Evolutionary conservation across 495 filamentous ascomycete species (phyloP).

Genomic region (Podospora fimiseda): DNA sequence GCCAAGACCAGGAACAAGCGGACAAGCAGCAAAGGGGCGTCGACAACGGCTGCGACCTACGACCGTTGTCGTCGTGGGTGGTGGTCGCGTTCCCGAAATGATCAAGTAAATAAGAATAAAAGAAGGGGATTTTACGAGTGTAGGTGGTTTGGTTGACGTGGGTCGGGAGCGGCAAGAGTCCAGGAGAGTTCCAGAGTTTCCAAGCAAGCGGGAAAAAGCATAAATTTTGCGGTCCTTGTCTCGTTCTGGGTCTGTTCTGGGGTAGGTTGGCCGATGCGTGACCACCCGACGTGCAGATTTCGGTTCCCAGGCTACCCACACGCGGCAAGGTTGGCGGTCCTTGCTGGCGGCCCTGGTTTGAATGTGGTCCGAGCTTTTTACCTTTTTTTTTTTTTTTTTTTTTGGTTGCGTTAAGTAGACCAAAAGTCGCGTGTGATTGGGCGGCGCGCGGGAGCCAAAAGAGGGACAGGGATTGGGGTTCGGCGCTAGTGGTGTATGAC

Average conservation of each 20-base stretch:
- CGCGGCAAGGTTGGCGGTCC: conserved; percentile 3
- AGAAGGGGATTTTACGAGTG: background rate
- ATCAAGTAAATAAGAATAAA: background rate
- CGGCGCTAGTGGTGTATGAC: conserved; percentile 8
- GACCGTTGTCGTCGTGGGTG: no score
- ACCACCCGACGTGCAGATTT: conserved; percentile 20
- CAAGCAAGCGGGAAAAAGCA: background rate
- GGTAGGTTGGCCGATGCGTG: conserved; percentile 8
- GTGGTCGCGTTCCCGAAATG: no score
- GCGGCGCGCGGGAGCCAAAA: conserved; percentile 2
- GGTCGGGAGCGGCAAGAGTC: background rate
- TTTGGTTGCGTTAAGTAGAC: background rate
- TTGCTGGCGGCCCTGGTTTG: background rate
- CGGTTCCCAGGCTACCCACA: conserved; percentile 8
- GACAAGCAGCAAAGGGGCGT: background rate
- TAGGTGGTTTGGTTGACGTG: background rate
- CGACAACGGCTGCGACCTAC: no score
- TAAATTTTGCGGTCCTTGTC: conserved; percentile 17
- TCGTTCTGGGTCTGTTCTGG: conserved; percentile 11
- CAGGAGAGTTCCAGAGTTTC: background rate
- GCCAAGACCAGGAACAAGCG: background rate
- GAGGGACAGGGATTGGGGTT: conserved; percentile 8
- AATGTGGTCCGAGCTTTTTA: conserved; percentile 8
- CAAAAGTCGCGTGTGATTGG: conserved; percentile 10
- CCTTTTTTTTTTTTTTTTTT: background rate